Conservation (phyloP, 805 yeast species). For the Lachancea nothofagi region DNA sequence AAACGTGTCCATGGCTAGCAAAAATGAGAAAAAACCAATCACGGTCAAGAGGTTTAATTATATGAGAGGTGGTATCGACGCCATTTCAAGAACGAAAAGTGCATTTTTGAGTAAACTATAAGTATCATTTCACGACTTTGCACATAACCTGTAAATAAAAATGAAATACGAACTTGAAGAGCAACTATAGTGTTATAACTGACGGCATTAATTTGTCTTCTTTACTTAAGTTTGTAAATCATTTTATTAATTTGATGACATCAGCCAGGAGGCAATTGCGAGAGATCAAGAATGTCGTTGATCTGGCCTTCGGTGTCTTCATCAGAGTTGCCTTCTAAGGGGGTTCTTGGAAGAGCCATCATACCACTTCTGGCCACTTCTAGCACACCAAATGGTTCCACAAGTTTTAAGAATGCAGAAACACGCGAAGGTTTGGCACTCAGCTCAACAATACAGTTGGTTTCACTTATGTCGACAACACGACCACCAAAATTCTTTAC, state of each 20-base stretch:
- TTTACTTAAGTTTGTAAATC: neutral
- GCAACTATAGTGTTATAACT: too few relatives aligned
- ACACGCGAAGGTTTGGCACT: conserved; percentile 91
- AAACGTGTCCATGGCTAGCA: conserved; percentile 36
- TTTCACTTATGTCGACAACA: conserved; percentile 84
- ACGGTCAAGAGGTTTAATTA: conserved; percentile 58
- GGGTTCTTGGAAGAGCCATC: conserved; percentile 98
- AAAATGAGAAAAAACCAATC: conserved; percentile 46
- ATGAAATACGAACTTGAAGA: neutral
- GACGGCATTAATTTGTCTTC: neutral
- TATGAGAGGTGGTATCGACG: conserved; percentile 44
- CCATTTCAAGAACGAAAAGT: conserved; percentile 48
- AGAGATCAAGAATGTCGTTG: conserved; percentile 72
- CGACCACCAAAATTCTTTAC: conserved; percentile 88
- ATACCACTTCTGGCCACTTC: conserved; percentile 97
- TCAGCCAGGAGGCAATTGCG: conserved; percentile 94
- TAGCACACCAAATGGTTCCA: conserved; percentile 93
- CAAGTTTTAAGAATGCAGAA: conserved; percentile 75
- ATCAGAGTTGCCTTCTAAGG: conserved; percentile 53
- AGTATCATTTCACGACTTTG: neutral
- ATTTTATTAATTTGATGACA: neutral
- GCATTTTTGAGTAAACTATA: conserved; percentile 38
- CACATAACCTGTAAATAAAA: conserved; percentile 8
- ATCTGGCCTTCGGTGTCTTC: conserved; percentile 47
- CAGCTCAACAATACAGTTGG: conserved; percentile 90